Base-by-base conservation (phyloP, 2,329 filamentous ascomycete genomes). In the Capronia epimyces region DNA sequence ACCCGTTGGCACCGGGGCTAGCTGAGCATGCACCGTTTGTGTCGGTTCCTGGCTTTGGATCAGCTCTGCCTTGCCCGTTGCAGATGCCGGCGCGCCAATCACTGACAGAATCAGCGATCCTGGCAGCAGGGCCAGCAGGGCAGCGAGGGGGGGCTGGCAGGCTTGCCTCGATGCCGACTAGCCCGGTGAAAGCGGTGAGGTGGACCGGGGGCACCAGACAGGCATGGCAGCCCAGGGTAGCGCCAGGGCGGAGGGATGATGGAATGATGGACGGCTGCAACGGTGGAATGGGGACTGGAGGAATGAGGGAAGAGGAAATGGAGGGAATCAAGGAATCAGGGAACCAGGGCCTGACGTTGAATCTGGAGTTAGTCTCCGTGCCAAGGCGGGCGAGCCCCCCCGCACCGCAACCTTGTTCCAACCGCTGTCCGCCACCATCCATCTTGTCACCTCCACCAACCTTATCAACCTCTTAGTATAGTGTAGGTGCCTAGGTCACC, bases 11-110 rank as follows among this genome's bases (percentile, higher is more conserved):
- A 15, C n/a, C 24, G 21, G 25, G 16, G 36, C n/a, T 20, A 9
- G 3, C 36, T 18, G 40, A 18, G 21, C 36, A 51, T 43, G 53
- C 49, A 52, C 15, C 15, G 37, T 46, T 32, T 49, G 45, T 55
- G 47, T 51, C 44, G 29, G 53, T 56, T 56, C 54, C 54, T 56
- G 50, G 50, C 46, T 56, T 56, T 51, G 21, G 39, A 46, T 49
- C 29, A 22, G 25, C 43, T 40, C 24, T 51, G 46, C 54, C 54
- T 46, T 53, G 54, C 54, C 44, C 36, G 44, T 46, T 51, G 54
- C 43, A 51, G 46, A 36, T 24, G 36, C 40, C 25, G 40, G 36
- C 40, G 27, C 49, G 50, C 54, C 50, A 53, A 51, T 56, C 54
- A 45, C 43, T 46, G 50, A 39, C 45, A 42, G 46, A 43, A 46